Conservation (phyloP, 495 filamentous ascomycete genomes). For the Talaromyces proteolyticus region DNA sequence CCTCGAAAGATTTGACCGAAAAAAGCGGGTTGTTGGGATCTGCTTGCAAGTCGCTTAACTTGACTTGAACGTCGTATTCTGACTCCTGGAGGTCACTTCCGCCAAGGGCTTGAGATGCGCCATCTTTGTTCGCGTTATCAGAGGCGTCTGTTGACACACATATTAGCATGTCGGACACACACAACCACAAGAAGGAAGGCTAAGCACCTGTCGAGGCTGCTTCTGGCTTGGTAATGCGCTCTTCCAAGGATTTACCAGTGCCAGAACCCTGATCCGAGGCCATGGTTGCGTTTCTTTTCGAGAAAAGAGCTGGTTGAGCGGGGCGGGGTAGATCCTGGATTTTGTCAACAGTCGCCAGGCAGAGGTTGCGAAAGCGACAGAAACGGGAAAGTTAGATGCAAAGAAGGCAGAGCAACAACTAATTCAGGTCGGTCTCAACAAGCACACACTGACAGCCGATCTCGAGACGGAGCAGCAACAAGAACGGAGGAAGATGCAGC, state of each 20-base stretch:
- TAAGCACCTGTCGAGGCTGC: slow-evolving; percentile 12
- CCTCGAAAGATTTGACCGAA: slow-evolving; percentile 78
- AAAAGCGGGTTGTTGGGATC: slow-evolving; percentile 83
- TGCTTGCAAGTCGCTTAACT: slow-evolving; percentile 80
- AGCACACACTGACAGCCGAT: too few relatives aligned
- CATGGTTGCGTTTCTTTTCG: slow-evolving; percentile 16
- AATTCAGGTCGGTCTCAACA: too few relatives aligned
- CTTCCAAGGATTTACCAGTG: slow-evolving; percentile 46
- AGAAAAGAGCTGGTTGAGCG: not conserved
- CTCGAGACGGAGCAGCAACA: too few relatives aligned
- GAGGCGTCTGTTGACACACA: slow-evolving; percentile 14
- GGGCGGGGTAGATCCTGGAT: not conserved
- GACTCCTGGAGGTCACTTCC: slow-evolving; percentile 62
- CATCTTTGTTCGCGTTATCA: slow-evolving; percentile 43
- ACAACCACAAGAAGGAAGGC: not conserved
- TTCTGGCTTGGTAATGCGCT: slow-evolving; percentile 52
- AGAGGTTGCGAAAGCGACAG: not conserved
- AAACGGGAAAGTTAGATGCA: not conserved
- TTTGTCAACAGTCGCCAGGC: not conserved
- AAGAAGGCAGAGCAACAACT: not conserved
- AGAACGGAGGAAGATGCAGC: too few relatives aligned
- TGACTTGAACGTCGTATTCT: slow-evolving; percentile 80
- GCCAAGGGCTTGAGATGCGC: slow-evolving; percentile 31
- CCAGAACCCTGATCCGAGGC: slow-evolving; percentile 23
- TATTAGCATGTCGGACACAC: slow-evolving; percentile 6